Conservation (phyloP, 179 eudicot genomes). For the Heliamphora pulchella region DNA sequence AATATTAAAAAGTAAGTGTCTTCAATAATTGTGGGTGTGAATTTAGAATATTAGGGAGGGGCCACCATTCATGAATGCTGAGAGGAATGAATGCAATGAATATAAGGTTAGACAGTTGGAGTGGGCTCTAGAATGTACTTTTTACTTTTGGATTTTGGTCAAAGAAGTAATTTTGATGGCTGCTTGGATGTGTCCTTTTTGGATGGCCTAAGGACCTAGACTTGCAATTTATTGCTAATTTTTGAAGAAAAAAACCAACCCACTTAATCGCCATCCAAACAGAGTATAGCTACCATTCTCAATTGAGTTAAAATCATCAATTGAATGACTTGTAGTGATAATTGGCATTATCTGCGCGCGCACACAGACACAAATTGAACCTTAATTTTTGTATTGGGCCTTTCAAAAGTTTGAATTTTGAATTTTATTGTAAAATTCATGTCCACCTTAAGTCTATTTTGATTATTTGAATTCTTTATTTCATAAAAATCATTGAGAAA, state of each 20-base stretch:
- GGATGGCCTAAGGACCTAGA: neutral
- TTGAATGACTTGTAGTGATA: too few species aligned
- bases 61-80: neutral
- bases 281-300: neutral
- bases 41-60: neutral
- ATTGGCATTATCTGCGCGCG: too few species aligned
- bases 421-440: too few species aligned
- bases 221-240: neutral
- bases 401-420: too few species aligned
- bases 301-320: too few species aligned
- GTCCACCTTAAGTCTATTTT: too few species aligned
- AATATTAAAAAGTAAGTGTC: too few species aligned
- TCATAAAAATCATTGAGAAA: too few species aligned
- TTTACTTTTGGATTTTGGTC: neutral
- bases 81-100: neutral
- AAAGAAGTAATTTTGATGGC: neutral
- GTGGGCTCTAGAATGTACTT: neutral
- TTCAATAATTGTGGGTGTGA: neutral
- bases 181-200: neutral
- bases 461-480: too few species aligned
- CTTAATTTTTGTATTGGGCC: too few species aligned
- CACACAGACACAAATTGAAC: too few species aligned
- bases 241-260: neutral
- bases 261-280: neutral
- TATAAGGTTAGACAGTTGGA: constrained; percentile 6